Evolutionary conservation across 768 basidiomycete genomes (phyloP).

Genomic region (Dacryopinax primogenitus): DNA sequence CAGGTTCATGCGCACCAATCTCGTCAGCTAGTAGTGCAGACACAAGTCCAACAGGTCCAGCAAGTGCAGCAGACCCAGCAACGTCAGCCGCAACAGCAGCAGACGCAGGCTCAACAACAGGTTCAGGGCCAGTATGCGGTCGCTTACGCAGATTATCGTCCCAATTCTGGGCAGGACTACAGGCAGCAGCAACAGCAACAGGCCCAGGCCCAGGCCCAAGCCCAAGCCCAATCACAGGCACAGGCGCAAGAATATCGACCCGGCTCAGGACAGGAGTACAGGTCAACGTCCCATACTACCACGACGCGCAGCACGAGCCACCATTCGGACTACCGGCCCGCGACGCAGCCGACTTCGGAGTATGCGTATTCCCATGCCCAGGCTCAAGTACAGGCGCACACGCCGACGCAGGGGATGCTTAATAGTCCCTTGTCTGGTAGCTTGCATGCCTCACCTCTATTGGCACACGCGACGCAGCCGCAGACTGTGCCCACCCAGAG

Average conservation of each 20-base stretch:
- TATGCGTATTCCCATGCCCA: not conserved
- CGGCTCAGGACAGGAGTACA: not conserved
- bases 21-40: not conserved
- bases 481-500: not conserved
- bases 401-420: not conserved
- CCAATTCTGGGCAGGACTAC: not conserved
- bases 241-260: not conserved
- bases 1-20: not conserved
- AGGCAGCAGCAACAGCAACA: not conserved
- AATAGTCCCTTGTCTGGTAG: not conserved
- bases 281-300: not conserved
- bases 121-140: not conserved
- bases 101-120: not conserved
- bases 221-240: too few species aligned
- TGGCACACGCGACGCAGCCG: not conserved
- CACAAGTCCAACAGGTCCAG: not conserved
- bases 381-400: too few species aligned
- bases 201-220: not conserved
- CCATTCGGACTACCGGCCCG: not conserved
- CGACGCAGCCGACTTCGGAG: not conserved
- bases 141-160: not conserved
- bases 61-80: not conserved
- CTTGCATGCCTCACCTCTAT: conserved; percentile 1
- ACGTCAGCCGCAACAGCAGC: not conserved
- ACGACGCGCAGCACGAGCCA: not conserved